A percentile compares a stretch with the other conserved stretches of the same genome.
Evolutionary conservation across 176 grass and related monocot species (phyloP).

Genomic region (Raddia distichophylla): DNA sequence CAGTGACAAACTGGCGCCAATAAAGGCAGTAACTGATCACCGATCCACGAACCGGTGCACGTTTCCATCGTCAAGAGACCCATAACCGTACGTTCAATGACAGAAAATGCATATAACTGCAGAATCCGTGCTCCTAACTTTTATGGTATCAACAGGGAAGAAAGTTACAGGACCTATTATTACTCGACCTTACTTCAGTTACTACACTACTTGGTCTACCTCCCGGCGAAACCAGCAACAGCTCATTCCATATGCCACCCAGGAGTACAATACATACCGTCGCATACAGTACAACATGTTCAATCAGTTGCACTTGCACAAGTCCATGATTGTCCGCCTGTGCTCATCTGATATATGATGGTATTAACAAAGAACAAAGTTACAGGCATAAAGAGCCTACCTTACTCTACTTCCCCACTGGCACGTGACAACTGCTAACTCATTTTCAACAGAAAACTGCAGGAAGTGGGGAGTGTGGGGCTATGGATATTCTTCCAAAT

Average conservation of each 20-base stretch:
- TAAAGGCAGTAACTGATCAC: not conserved
- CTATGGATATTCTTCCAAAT: conserved; percentile 45
- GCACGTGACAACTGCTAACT: conserved; percentile 22
- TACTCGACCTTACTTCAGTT: not conserved
- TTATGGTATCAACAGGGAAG: conserved; percentile 8
- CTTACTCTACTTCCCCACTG: conserved; percentile 46
- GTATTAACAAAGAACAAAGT: conserved; percentile 80
- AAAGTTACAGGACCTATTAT: conserved; percentile 1
- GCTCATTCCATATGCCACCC: not conserved
- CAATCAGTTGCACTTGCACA: conserved; percentile 22
- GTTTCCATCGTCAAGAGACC: conserved; percentile 8
- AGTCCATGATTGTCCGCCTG: conserved; percentile 8
- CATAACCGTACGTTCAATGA: not conserved
- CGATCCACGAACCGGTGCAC: not conserved
- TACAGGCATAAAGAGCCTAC: conserved; percentile 48
- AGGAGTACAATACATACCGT: conserved; percentile 1
- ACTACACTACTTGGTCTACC: no score
- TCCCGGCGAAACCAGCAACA: not conserved
- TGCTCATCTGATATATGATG: conserved; percentile 56
- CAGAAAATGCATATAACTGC: not conserved
- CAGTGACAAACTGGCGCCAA: not conserved
- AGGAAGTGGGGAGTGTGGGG: conserved; percentile 28
- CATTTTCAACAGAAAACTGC: conserved; percentile 48
- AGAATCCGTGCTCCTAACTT: conserved; percentile 10
- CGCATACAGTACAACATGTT: not conserved